Percentiles rank a stretch among this genome's conserved stretches.
Evolutionary conservation across 179 eudicot species (phyloP).

Genomic region (Sideroxylon spinosum): DNA sequence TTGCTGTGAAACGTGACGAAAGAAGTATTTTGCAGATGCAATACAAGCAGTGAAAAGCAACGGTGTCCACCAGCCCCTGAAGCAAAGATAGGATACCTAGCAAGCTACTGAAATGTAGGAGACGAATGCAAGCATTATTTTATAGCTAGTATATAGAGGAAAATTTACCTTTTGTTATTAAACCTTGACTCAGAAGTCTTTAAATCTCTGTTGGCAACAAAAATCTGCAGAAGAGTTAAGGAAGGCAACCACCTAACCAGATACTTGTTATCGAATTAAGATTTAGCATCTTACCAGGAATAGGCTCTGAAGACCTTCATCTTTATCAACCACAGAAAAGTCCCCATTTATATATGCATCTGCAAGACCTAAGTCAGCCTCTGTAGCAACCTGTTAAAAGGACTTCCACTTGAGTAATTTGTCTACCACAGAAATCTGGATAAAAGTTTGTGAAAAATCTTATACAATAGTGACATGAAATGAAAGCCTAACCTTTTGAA

Average conservation of each 20-base stretch:
- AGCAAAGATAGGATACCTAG: neutral
- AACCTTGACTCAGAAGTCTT: conserved; percentile 29
- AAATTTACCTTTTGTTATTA: conserved; percentile 48
- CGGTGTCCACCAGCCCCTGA: conserved; percentile 97
- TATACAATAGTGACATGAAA: neutral
- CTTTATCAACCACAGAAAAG: conserved; percentile 73
- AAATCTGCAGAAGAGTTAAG: conserved; percentile 45
- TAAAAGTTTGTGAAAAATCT: neutral
- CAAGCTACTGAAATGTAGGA: neutral
- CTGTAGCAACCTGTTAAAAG: conserved; percentile 63
- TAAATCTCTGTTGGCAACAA: conserved; percentile 60
- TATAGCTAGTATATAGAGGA: neutral
- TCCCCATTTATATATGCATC: conserved; percentile 95
- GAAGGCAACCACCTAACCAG: neutral
- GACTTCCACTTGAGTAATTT: conserved; percentile 4
- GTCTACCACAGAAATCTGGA: neutral
- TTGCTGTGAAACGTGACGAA: conserved; percentile 53
- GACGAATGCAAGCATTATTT: neutral
- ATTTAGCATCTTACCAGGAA: conserved; percentile 55
- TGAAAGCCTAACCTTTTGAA: no score
- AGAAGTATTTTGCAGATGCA: conserved; percentile 81
- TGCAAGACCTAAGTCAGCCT: conserved; percentile 96
- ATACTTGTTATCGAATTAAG: conserved; percentile 3
- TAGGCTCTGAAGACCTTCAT: conserved; percentile 72
- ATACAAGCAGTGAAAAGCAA: conserved; percentile 71